phyloP scores from a whole-genome alignment of 116 monocot species.

The Trichopus zeylanicus region DNA sequence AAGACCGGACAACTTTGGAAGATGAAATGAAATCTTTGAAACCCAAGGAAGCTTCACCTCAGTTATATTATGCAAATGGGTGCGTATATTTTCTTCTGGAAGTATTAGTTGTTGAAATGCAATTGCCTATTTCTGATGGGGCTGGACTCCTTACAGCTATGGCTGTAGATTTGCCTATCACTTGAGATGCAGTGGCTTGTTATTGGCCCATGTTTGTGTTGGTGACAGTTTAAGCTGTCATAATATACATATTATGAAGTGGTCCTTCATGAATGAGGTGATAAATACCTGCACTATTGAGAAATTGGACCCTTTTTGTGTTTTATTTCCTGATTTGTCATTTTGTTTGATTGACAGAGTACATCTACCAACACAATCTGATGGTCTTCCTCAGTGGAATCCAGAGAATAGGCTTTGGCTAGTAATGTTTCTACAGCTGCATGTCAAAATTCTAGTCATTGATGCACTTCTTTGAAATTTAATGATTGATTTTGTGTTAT shows the following conservation, averaged over 20 bases:
- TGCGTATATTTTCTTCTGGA: slow-evolving; percentile 5
- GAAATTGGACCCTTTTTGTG: background rate
- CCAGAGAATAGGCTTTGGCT: slow-evolving; percentile 2
- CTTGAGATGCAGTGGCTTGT: no score
- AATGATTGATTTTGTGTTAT: background rate
- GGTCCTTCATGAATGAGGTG: no score
- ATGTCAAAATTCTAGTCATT: background rate
- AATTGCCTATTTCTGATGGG: background rate
- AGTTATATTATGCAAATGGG: slow-evolving; percentile 13
- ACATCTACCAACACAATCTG: slow-evolving; percentile 7
- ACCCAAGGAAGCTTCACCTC: background rate
- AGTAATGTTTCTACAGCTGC: background rate
- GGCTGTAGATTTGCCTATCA: no score
- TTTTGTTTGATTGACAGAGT: slow-evolving; percentile 1
- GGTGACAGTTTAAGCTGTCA: no score
- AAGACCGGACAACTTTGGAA: background rate
- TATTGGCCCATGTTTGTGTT: background rate
- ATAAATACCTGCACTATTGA: background rate
- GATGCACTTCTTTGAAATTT: no score
- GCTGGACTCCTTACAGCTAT: background rate
- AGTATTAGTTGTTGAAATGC: background rate
- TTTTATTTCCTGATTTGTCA: background rate
- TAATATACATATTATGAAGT: no score
- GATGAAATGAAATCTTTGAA: slow-evolving; percentile 1
- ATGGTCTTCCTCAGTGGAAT: background rate